Base-by-base conservation (phyloP, 2,329 filamentous ascomycete species). In the Colletotrichum costaricense region DNA sequence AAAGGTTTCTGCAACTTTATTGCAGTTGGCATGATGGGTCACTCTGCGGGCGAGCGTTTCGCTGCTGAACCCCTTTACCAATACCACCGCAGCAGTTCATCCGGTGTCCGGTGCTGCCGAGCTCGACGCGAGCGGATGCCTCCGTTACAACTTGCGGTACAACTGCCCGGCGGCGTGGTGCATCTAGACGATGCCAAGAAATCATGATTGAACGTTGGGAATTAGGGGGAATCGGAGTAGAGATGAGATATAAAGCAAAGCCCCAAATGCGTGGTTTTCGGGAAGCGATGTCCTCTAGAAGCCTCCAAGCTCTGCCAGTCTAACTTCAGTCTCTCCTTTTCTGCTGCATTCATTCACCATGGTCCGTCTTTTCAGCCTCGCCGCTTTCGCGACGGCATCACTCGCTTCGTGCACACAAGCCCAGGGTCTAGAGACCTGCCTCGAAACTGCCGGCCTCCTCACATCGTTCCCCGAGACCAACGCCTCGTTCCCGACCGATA, bases 371-470 rank as follows among this genome's bases (percentile, higher is more conserved):
- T 56, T 28, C 42, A 35, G 24, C 28, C 14, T 73, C 54, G 59
- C n/a, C 66, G 70, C 55, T 35, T 60, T 69, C 55, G 65, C 58
- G 38, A 59, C 66, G 46, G 65, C 54, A 11, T 35, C 60, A 7
- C 30, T 73, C 26, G 55, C 16, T 22, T 35, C 70, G 0, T 49
- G 63, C 28, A n/a, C 59, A 38, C 58, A 69, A 14, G 62, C 62
- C 12, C 62, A 64, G 46, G 57, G 59, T 42, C 54, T 73, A 14
- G 56, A 75, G 42, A 38, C 63, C 9, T 75, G 74, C 52, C 74
- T 75, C 19, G 67, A 74, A 28, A 59, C 63, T 24, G 74, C 71
- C 28, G 74, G 71, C 33, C 67, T 75, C 55, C 58, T 69, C 67
- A 71, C 63, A 11, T 72, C 69, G 3, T 66, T 75, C 33, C 65